Conservation (phyloP, 768 basidiomycete species). For the Albatrellus ellisii region DNA sequence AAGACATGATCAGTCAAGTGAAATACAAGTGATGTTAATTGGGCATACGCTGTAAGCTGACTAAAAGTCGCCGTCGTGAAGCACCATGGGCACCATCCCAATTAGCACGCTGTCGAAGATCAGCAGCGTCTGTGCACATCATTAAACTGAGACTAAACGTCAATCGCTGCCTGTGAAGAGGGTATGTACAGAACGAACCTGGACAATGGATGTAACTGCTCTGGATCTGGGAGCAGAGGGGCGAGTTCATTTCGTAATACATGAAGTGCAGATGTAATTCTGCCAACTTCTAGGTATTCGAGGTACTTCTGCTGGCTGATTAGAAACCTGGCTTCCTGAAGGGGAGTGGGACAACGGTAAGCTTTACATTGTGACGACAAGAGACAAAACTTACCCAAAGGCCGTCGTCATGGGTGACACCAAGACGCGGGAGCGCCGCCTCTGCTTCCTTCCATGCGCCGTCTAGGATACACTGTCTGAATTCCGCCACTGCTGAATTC, state of each 20-base stretch:
- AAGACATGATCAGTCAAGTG: not conserved
- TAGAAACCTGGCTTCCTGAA: conserved; percentile 70
- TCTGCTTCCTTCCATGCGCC: conserved; percentile 78
- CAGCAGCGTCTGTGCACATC: conserved; percentile 83
- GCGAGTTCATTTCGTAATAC: conserved; percentile 85
- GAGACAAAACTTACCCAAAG: conserved; percentile 41
- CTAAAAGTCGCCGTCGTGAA: conserved; percentile 67
- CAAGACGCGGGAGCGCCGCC: conserved; percentile 49
- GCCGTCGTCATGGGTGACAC: conserved; percentile 53
- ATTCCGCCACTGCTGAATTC: conserved; percentile 59
- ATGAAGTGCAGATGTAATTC: conserved; percentile 69
- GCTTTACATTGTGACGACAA: not conserved
- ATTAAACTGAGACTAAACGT: conserved; percentile 43
- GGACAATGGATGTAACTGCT: conserved; percentile 76
- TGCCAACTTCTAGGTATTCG: conserved; percentile 74
- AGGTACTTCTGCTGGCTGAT: conserved; percentile 95
- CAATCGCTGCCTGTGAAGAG: conserved; percentile 1
- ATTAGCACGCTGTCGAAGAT: conserved; percentile 62
- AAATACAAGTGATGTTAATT: not conserved
- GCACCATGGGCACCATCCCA: conserved; percentile 85
- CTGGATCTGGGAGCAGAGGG: conserved; percentile 64
- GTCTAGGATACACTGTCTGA: conserved; percentile 66
- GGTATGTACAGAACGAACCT: conserved; percentile 37
- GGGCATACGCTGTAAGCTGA: conserved; percentile 47
- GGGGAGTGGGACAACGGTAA: conserved; percentile 2